Percentiles rank a stretch among this genome's conserved stretches.
These are phyloP conservation scores for Lolium perenne DNA, from an alignment of 176 grass and related monocot species.

Conservation along the genomic window DNA sequence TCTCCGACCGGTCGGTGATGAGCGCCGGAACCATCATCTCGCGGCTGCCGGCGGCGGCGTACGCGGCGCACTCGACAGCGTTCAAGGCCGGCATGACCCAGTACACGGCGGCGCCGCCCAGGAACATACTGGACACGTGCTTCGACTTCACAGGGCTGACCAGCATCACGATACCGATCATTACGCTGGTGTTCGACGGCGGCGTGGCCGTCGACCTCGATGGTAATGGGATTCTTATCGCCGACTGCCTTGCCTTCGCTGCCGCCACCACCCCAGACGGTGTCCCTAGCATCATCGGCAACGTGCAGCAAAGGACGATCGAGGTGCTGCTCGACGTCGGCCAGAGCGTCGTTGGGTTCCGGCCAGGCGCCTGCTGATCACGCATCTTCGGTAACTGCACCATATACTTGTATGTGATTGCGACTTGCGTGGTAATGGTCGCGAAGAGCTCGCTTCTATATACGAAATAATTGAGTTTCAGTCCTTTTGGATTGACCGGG, in stretches of 20 bases:
- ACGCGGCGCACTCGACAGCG: conserved; percentile 58
- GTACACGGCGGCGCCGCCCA: conserved; percentile 28
- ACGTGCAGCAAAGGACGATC: conserved; percentile 76
- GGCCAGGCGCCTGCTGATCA: conserved; percentile 50
- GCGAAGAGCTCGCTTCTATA: too few relatives aligned
- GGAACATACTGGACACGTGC: conserved; percentile 52
- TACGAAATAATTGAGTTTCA: too few relatives aligned
- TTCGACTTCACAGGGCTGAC: conserved; percentile 49
- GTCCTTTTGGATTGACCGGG: not conserved
- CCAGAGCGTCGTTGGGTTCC: conserved; percentile 48
- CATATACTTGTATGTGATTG: not conserved
- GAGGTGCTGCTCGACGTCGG: conserved; percentile 63
- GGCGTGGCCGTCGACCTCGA: conserved; percentile 36
- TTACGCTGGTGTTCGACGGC: conserved; percentile 47
- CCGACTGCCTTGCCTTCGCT: conserved; percentile 67
- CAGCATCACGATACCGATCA: conserved; percentile 26
- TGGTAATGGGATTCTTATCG: conserved; percentile 42
- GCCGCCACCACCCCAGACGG: conserved; percentile 29
- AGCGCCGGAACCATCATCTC: conserved; percentile 71
- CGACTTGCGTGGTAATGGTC: not conserved
- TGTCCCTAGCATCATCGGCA: conserved; percentile 61
- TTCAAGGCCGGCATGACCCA: conserved; percentile 56
- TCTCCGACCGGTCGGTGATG: conserved; percentile 52
- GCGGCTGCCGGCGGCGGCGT: conserved; percentile 51
- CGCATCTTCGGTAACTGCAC: not conserved